Evolutionary conservation across 805 yeast species (phyloP), one percentile per base, ranked within the genome.

Genomic region (Ogataea nakhonphanomensis): DNA sequence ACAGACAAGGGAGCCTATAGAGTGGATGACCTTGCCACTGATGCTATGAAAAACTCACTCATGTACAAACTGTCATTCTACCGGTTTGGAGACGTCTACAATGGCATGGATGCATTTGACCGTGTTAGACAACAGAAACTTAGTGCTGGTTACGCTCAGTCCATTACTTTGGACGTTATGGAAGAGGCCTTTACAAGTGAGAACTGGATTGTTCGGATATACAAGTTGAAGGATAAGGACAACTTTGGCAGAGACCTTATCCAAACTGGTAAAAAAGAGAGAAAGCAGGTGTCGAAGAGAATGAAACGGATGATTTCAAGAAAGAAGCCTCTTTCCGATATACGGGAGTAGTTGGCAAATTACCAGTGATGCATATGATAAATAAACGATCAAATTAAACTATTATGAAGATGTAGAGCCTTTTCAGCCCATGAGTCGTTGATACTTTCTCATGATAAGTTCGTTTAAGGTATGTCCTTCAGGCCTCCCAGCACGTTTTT

Each of bases 101-200:
- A 73, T 33, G 77, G 78, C 20, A 71, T 73, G 50, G 80, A 72
- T 43, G 87, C 83, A 24, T 56, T 66, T 10, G 99, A 93, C 71
- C 77, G 96, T 57, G 97, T 90, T 7, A 85, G 99, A 65, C 76
- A 79, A 50, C 98, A 93, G 67, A 69, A 66, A 44, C 29, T 65
- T 47, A 51, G 59, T 27, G 33, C 53, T 7, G 15, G 35, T 4
- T 55, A 63, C 35, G 66, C 66, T 1, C 39, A 49, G 8, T 27
- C 46, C 8, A 80, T 93, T 48, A 71, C 76, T 29, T 71, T 91
- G 54, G 82, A 82, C 58, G 81, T 81, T 38, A 71, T 91, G 29
- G 98, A 93, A 55, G 99, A 93, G 71, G 99, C 83, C 0, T 93
- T 82, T 68, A 93, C 99, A 1, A 74, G 91, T 33, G 95, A 89